phyloP scores from a whole-genome alignment of 2,329 filamentous ascomycete species.

The Magnaporthales sp. region DNA sequence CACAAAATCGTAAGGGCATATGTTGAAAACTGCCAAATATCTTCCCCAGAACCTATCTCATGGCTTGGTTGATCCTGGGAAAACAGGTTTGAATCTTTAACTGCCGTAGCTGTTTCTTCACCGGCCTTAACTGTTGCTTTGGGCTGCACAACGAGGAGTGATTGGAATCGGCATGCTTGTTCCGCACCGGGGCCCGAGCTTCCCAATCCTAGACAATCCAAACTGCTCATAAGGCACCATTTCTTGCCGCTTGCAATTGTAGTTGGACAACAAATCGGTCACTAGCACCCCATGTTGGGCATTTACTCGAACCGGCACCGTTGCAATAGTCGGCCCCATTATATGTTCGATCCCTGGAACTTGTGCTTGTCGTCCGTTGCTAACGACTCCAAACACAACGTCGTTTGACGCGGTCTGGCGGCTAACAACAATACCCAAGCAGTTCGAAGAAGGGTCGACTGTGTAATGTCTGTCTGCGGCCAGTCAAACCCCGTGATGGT shows the following conservation, averaged over 20 bases:
- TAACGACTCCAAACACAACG: slow-evolving; percentile 49
- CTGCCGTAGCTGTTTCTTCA: neutral
- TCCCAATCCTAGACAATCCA: slow-evolving; percentile 50
- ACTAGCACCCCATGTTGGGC: slow-evolving; percentile 9
- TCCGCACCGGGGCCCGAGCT: slow-evolving; percentile 43
- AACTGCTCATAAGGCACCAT: slow-evolving; percentile 55
- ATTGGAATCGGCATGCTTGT: slow-evolving; percentile 46
- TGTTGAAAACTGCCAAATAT: slow-evolving; percentile 34
- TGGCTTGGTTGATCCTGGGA: neutral
- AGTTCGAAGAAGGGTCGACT: too few species aligned
- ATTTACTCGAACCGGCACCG: slow-evolving; percentile 23
- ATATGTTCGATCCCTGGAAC: slow-evolving; percentile 10
- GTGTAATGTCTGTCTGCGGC: too few species aligned
- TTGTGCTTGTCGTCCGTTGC: slow-evolving; percentile 39
- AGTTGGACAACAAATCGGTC: slow-evolving; percentile 8
- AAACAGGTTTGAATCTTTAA: neutral
- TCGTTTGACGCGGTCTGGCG: slow-evolving; percentile 41
- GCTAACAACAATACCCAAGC: slow-evolving; percentile 47
- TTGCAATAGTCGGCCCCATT: slow-evolving; percentile 24
- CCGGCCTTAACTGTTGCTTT: neutral
- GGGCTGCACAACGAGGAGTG: slow-evolving; percentile 45
- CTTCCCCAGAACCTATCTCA: neutral
- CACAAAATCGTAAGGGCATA: slow-evolving; percentile 60
- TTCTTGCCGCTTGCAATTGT: slow-evolving; percentile 7
- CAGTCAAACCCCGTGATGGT: too few species aligned